Conservation (phyloP, 1,139 yeast genomes). For the Yamadazyma dushanensis region DNA sequence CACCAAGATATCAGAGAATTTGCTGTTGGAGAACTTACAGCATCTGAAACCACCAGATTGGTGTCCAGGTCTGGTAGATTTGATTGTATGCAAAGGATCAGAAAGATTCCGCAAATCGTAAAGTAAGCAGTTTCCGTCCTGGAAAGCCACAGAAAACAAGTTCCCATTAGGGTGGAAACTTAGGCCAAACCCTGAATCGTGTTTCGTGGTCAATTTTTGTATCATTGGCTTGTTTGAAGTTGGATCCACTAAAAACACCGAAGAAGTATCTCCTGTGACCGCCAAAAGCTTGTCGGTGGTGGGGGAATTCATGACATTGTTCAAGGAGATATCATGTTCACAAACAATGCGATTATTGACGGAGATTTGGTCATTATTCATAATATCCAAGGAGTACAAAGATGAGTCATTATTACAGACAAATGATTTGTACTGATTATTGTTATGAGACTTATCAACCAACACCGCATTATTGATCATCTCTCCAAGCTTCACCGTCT, state of each 20-base stretch:
- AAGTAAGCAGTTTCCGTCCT: conserved; percentile 76
- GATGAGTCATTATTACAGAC: conserved; percentile 82
- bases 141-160: conserved; percentile 78
- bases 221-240: conserved; percentile 20
- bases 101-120: conserved; percentile 70
- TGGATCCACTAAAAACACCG: conserved; percentile 41
- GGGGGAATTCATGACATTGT: conserved; percentile 39
- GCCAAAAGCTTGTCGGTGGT: conserved; percentile 30
- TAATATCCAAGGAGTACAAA: conserved; percentile 65
- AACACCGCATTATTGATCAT: conserved; percentile 84
- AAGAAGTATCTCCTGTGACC: conserved; percentile 43
- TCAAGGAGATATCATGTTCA: conserved; percentile 41
- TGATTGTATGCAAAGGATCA: conserved; percentile 52
- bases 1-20: conserved; percentile 69
- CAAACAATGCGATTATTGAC: conserved; percentile 32
- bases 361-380: conserved; percentile 47
- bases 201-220: conserved; percentile 48
- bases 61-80: conserved; percentile 61
- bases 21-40: conserved; percentile 68
- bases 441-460: conserved; percentile 34
- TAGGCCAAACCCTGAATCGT: conserved; percentile 83
- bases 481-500: conserved; percentile 67
- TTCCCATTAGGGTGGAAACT: conserved; percentile 74
- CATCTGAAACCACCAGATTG: conserved; percentile 64
- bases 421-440: conserved; percentile 38